Base-by-base conservation (phyloP, 257 asterid species). In the Petunia secreta region DNA sequence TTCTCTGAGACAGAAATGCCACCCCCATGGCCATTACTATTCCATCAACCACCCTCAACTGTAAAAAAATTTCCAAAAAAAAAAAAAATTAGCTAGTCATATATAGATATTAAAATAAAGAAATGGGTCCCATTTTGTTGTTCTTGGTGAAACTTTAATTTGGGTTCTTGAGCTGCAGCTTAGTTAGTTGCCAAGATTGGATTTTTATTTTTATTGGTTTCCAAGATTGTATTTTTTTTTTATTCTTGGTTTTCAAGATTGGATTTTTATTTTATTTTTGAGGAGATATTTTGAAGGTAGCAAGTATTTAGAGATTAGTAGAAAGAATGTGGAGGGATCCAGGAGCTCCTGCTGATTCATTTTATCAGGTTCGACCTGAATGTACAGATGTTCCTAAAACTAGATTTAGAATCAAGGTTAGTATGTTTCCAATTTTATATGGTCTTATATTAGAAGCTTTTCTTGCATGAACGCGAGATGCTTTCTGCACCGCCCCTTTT, bases 331-430 rank as follows among this genome's bases (percentile, higher is more conserved):
- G 99, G 99, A 88, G 89, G 89, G 93, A 81, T 74, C 84, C 83
- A 16, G 98, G 99, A 78, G 87, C 96, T 71, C 89, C 99, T 55
- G 95, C 94, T 75, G 98, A 95, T 88, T 88, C 97, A 10, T 93
- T 87, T 81, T 95, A 95, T 83, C 88, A 90, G 88, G 93, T 92
- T 66, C 91, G 97, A 16, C 88, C 97, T 50, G 98, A 95, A 81
- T 95, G 93, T 80, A 79, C 87, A 4, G 94, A 93, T 88, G 96
- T 92, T 67, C 96, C 98, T 3, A 81, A 90, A 80, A 91, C 97
- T 92, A 95, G 91, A 90, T 95, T 95, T 76, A 89, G 97, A 82
- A 91, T 95, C 92, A 95, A 92, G 99, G 99, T 95, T 80, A 67
- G 85, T 66, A 7, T 52, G 52, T 83, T 74, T 41, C 79, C 34